Evolutionary conservation across 2,329 filamentous ascomycete genomes (phyloP).

Genomic region (Colletotrichum spaethianum): DNA sequence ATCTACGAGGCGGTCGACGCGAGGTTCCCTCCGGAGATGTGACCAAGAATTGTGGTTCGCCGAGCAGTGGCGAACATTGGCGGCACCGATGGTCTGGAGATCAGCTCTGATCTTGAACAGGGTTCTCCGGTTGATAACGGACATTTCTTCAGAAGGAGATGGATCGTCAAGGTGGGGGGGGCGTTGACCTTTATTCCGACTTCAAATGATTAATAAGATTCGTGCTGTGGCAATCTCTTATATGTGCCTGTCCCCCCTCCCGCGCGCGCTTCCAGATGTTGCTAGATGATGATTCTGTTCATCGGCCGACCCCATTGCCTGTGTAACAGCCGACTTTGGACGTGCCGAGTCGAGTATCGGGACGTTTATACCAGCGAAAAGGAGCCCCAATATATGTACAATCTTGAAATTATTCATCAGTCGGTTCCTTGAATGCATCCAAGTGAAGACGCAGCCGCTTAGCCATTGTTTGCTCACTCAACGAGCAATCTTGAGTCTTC

Average conservation of each 20-base stretch:
- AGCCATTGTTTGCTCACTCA: background rate
- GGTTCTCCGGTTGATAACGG: slow-evolving; percentile 1
- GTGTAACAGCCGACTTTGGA: no score
- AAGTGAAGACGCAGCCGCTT: background rate
- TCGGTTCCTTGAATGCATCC: background rate
- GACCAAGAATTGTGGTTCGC: slow-evolving; percentile 7
- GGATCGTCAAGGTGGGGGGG: background rate
- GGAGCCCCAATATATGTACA: background rate
- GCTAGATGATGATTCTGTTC: background rate
- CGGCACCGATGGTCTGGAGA: slow-evolving; percentile 11
- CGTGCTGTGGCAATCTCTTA: background rate
- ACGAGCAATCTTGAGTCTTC: background rate
- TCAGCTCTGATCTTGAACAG: slow-evolving; percentile 9
- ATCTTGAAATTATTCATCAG: background rate
- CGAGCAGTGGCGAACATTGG: background rate
- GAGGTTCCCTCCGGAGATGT: background rate
- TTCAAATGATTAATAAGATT: background rate
- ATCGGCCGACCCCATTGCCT: no score
- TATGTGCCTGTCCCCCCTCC: no score
- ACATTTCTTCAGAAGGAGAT: background rate
- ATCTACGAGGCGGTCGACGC: background rate
- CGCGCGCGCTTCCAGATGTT: background rate
- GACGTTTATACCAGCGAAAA: no score
- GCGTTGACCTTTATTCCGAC: background rate
- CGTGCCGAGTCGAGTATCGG: background rate